These are phyloP conservation scores for Kuraishia molischiana DNA, from an alignment of 805 yeast species.

Conservation along the genomic window DNA sequence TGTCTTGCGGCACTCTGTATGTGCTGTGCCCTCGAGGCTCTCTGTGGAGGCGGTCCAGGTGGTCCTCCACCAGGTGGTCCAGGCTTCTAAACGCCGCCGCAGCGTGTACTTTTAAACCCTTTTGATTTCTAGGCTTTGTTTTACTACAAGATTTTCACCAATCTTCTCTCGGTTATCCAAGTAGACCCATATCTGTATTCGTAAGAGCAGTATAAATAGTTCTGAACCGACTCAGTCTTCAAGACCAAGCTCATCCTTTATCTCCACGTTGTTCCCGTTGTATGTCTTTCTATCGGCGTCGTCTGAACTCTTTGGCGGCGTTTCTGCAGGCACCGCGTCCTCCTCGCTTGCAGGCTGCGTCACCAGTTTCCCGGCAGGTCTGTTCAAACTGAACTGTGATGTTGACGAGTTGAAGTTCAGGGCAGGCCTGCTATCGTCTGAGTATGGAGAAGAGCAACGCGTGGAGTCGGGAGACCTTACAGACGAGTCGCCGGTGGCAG, in stretches of 20 bases:
- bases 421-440: constrained; percentile 1
- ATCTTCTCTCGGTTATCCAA: too few relatives aligned
- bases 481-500: constrained; percentile 3
- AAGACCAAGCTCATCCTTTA: constrained; percentile 48
- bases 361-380: constrained; percentile 1
- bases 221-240: too few relatives aligned
- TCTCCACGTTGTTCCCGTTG: constrained; percentile 44
- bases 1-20: constrained; percentile 5
- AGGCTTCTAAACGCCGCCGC: too few relatives aligned
- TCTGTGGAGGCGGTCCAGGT: too few relatives aligned
- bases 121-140: too few relatives aligned
- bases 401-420: constrained; percentile 5
- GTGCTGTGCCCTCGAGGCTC: constrained; percentile 1
- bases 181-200: too few relatives aligned
- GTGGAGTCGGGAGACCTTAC: constrained; percentile 4
- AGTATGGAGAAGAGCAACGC: constrained; percentile 4
- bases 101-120: background rate
- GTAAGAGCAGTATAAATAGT: too few relatives aligned
- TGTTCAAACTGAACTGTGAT: constrained; percentile 3
- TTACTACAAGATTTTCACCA: too few relatives aligned
- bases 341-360: background rate
- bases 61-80: too few relatives aligned
- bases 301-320: constrained; percentile 5
- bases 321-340: constrained; percentile 1
- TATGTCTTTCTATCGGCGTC: constrained; percentile 35